phyloP scores from a whole-genome alignment of 495 filamentous ascomycete genomes.

The Penicillium robsamsonii region DNA sequence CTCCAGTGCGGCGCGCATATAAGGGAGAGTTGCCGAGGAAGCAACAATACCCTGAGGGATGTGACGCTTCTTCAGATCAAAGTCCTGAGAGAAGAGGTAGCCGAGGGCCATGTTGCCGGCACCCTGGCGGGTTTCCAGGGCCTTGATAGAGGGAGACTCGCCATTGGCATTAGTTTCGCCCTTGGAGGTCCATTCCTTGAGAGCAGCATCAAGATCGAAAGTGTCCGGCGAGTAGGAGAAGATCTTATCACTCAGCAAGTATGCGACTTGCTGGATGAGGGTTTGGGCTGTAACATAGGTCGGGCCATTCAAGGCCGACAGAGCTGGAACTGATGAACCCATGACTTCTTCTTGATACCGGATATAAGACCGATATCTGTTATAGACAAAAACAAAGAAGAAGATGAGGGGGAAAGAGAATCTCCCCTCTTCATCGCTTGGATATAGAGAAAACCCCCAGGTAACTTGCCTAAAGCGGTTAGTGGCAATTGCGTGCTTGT shows the following conservation, averaged over 20 bases:
- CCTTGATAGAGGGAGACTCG: slow-evolving; percentile 69
- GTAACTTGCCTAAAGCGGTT: slow-evolving; percentile 33
- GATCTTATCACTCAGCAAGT: slow-evolving; percentile 88
- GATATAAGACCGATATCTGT: slow-evolving; percentile 25
- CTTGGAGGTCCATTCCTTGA: slow-evolving; percentile 67
- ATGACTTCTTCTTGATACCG: slow-evolving; percentile 36
- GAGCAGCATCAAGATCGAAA: slow-evolving; percentile 82
- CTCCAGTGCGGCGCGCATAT: slow-evolving; percentile 80
- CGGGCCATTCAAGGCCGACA: slow-evolving; percentile 74
- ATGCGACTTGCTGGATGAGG: slow-evolving; percentile 93
- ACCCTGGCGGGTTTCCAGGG: slow-evolving; percentile 83
- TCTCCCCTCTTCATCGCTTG: slow-evolving; percentile 9
- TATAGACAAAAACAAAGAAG: slow-evolving; percentile 27
- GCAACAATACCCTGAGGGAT: slow-evolving; percentile 88
- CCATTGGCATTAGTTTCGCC: slow-evolving; percentile 76
- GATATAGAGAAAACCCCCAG: slow-evolving; percentile 39
- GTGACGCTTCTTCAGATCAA: slow-evolving; percentile 84
- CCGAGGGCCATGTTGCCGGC: slow-evolving; percentile 90
- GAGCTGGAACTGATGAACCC: slow-evolving; percentile 34
- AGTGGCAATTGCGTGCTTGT: slow-evolving; percentile 36
- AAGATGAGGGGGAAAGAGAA: slow-evolving; percentile 25
- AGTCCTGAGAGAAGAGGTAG: slow-evolving; percentile 96
- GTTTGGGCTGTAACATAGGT: slow-evolving; percentile 90
- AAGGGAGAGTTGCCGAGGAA: slow-evolving; percentile 73
- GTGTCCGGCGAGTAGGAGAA: slow-evolving; percentile 94